Conservation (phyloP, 2,329 filamentous ascomycete genomes). For the Fusarium sp. region DNA sequence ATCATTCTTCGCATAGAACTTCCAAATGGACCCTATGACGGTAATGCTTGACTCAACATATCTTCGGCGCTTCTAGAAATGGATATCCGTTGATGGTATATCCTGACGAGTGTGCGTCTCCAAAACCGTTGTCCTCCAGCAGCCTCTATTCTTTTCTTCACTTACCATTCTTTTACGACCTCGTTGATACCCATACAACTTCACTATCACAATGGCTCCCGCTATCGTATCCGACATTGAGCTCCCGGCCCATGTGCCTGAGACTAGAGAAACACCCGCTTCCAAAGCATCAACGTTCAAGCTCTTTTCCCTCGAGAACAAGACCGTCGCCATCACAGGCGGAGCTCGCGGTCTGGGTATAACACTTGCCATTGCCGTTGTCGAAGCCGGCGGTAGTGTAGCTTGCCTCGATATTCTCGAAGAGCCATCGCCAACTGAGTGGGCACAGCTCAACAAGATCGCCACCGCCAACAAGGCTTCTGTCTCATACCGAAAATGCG, state of each 20-base stretch:
- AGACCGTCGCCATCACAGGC: constrained; percentile 61
- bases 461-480: constrained; percentile 49
- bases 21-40: neutral
- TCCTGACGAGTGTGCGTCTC: neutral
- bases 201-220: constrained; percentile 36
- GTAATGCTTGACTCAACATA: neutral
- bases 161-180: neutral
- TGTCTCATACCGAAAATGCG: constrained; percentile 56
- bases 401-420: constrained; percentile 59
- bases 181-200: neutral
- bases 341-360: constrained; percentile 63
- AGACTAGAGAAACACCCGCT: constrained; percentile 47
- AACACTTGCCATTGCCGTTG: constrained; percentile 58
- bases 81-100: constrained; percentile 12
- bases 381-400: constrained; percentile 61
- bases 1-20: constrained; percentile 30
- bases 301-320: constrained; percentile 58
- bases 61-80: constrained; percentile 4
- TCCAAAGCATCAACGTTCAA: constrained; percentile 41
- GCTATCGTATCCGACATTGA: constrained; percentile 46
- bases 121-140: neutral
- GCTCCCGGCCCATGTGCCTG: constrained; percentile 44
- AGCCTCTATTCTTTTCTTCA: neutral
- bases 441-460: constrained; percentile 54
- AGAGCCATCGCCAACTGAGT: constrained; percentile 51